Evolutionary conservation across 192 early-diverging fungal species (phyloP).

Genomic region (Linnemannia elongata): DNA sequence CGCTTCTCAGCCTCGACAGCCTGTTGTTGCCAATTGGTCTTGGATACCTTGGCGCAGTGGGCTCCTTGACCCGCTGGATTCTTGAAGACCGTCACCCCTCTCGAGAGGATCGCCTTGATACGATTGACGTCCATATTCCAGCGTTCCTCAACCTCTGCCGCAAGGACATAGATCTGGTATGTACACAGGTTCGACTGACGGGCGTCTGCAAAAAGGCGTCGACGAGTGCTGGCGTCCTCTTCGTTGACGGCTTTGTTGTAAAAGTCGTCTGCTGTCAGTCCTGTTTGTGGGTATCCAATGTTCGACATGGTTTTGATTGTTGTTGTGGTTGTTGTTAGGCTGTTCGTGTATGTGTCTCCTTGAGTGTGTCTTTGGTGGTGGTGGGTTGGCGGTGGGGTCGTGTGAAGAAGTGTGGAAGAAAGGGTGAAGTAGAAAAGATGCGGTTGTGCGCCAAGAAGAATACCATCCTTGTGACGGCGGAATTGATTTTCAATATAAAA

Average conservation of each 20-base stretch:
- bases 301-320: neutral
- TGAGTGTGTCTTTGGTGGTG: neutral
- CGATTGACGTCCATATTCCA: neutral
- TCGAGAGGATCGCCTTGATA: slow-evolving; percentile 11
- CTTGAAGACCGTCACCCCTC: slow-evolving; percentile 22
- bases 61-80: slow-evolving; percentile 28
- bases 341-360: neutral
- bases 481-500: neutral
- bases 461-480: neutral
- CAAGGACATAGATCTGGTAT: slow-evolving; percentile 32
- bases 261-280: neutral
- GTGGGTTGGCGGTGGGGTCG: neutral
- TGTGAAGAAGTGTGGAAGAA: neutral
- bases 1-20: slow-evolving; percentile 6
- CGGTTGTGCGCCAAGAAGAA: neutral
- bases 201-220: slow-evolving; percentile 45
- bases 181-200: slow-evolving; percentile 36
- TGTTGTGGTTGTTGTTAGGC: neutral
- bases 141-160: slow-evolving; percentile 26
- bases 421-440: neutral
- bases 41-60: slow-evolving; percentile 15
- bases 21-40: slow-evolving; percentile 3
- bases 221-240: slow-evolving; percentile 18
- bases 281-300: slow-evolving; percentile 10
- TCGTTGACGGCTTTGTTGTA: slow-evolving; percentile 7